These are phyloP conservation scores for Ensete glaucum DNA, from an alignment of 176 grass and related monocot genomes.

Conservation along the genomic window DNA sequence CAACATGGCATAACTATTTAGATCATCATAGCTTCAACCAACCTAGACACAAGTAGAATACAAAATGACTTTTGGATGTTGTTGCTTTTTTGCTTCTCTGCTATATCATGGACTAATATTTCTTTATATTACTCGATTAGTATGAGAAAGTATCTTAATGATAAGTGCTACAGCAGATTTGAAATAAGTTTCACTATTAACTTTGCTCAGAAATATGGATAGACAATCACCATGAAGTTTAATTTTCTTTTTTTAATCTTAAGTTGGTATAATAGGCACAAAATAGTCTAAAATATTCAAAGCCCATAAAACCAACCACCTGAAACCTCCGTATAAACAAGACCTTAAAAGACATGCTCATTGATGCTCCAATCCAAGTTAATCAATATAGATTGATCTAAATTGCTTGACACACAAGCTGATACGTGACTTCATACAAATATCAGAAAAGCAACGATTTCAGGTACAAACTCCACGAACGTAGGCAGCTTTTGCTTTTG, in stretches of 20 bases:
- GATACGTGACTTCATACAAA: not conserved
- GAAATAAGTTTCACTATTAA: not conserved
- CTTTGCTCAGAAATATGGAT: not conserved
- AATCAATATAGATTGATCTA: not conserved
- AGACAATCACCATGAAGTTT: not conserved
- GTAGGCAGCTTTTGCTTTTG: not conserved
- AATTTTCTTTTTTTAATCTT: not conserved
- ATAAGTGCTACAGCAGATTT: not conserved
- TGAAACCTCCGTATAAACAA: too few relatives aligned
- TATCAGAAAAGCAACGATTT: not conserved
- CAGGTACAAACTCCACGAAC: not conserved
- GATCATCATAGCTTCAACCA: too few relatives aligned
- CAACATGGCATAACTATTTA: too few relatives aligned
- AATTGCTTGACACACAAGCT: not conserved
- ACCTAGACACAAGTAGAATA: too few relatives aligned
- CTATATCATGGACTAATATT: not conserved
- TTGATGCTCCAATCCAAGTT: not conserved
- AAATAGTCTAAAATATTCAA: too few relatives aligned
- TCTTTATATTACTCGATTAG: not conserved
- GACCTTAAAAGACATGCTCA: too few relatives aligned
- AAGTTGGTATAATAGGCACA: too few relatives aligned
- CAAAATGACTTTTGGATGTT: too few relatives aligned
- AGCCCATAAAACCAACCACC: too few relatives aligned
- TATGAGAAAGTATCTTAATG: not conserved
- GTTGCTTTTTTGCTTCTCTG: not conserved